These are phyloP conservation scores for Tylopilus vinaceipallidus DNA, from an alignment of 768 basidiomycete genomes.

Conservation along the genomic window DNA sequence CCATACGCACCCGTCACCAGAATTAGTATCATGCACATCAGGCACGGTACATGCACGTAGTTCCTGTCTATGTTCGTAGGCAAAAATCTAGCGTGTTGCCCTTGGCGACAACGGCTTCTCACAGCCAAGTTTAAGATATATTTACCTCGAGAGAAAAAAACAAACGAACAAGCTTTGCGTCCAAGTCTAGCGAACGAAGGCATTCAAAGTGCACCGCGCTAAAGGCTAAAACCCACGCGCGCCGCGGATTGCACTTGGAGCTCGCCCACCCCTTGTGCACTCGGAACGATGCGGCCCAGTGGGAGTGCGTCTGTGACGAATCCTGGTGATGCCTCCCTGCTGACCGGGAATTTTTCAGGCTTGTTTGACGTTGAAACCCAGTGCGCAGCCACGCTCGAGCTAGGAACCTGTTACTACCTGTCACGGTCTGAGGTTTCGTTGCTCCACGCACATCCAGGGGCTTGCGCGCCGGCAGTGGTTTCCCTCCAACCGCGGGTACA, in stretches of 20 bases:
- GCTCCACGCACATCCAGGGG: background rate
- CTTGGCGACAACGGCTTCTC: background rate
- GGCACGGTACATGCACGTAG: background rate
- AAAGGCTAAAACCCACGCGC: constrained; percentile 1
- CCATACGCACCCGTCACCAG: constrained; percentile 1
- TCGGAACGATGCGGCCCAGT: too few relatives aligned
- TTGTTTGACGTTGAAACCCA: too few relatives aligned
- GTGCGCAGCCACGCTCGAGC: background rate
- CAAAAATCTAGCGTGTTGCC: background rate
- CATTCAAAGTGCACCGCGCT: background rate
- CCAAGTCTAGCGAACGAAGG: too few relatives aligned
- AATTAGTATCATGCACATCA: constrained; percentile 1
- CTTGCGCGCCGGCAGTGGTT: background rate
- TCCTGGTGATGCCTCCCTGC: too few relatives aligned
- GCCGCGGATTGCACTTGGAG: constrained; percentile 9
- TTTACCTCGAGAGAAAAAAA: too few relatives aligned
- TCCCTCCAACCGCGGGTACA: background rate
- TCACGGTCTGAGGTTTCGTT: background rate
- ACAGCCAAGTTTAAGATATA: background rate
- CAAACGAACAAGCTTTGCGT: too few relatives aligned
- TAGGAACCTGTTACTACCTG: too few relatives aligned
- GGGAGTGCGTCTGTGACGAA: too few relatives aligned
- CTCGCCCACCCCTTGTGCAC: too few relatives aligned
- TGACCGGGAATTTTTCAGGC: too few relatives aligned
- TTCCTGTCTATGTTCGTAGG: constrained; percentile 1